Evolutionary conservation across 148 eudicot species (phyloP), one percentile per base, ranked within the genome.

Genomic region (Bassia scoparia): DNA sequence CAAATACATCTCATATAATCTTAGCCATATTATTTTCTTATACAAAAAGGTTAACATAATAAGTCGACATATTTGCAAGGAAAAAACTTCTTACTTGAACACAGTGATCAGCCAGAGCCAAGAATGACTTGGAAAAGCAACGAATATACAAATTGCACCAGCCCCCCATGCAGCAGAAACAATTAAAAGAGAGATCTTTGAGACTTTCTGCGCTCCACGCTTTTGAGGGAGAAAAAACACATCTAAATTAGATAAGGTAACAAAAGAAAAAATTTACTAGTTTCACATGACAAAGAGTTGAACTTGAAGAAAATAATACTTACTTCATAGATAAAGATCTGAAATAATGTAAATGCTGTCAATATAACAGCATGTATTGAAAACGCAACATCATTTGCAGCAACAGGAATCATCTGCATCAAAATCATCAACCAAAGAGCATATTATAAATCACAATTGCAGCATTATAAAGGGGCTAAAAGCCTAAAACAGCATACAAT

Each of bases 371-470:
- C 94, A 79, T 89, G 92, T 10, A 59, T 69, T 4, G 94, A 89
- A 77, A 88, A 89, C 35, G 90, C 92, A 70, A 89, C 95, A 79
- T 87, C 95, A 74, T 88, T 88, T 33, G 87, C 88, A 69, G 92
- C 92, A 23, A 92, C 97, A n/a, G 97, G 97, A 81, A 91, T 89
- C 90, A 91, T 71, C 93, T 91, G 90, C 85, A 82, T 63, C 62
- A 34, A 50, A 31, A 55, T 37, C 34, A 70, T 49, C 54, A 70
- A 30, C 9, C 29, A 18, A 74, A 23, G 50, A 26, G 27, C 43
- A 62, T 27, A 69, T 58, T 46, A 67, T 8, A 38, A 10, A 34
- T 23, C 35, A 77, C 69, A 71, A 63, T 9, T 27, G 27, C 26
- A 55, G 43, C n/a, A n/a, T n/a, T n/a, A 34, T 15, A 26, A 56